Evolutionary conservation across 2,329 filamentous ascomycete species (phyloP).

Genomic region (Xylaria sp.): DNA sequence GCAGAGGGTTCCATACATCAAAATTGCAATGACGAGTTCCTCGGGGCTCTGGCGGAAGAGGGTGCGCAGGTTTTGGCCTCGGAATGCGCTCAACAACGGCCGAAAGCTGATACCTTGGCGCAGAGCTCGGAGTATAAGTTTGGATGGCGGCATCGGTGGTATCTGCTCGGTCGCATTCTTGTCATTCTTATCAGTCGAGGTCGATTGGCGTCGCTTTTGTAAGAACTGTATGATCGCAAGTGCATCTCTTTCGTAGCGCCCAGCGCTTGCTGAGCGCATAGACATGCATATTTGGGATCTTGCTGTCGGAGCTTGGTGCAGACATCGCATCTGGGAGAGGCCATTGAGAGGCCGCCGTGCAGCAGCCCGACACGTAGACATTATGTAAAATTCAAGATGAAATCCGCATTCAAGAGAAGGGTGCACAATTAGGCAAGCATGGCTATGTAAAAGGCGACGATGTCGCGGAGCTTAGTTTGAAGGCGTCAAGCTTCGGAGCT

Average conservation of each 20-base stretch:
- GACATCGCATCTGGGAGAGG: slow-evolving; percentile 36
- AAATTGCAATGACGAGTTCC: slow-evolving; percentile 56
- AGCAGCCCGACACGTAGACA: slow-evolving; percentile 40
- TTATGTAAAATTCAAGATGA: slow-evolving; percentile 12
- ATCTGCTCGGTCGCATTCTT: slow-evolving; percentile 38
- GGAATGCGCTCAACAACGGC: slow-evolving; percentile 52
- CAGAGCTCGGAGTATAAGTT: slow-evolving; percentile 47
- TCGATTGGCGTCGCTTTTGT: slow-evolving; percentile 45
- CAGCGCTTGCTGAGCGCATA: slow-evolving; percentile 18
- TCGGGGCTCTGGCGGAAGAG: slow-evolving; percentile 57
- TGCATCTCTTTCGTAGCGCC: slow-evolving; percentile 26
- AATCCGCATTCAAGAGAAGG: not conserved
- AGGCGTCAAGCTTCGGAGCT: not conserved
- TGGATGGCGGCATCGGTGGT: slow-evolving; percentile 43
- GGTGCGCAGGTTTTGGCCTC: slow-evolving; percentile 51
- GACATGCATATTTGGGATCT: slow-evolving; percentile 23
- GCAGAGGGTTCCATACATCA: slow-evolving; percentile 50
- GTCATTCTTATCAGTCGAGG: slow-evolving; percentile 34
- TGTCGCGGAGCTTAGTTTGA: not conserved
- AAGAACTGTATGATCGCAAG: slow-evolving; percentile 34
- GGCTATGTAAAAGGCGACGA: not conserved
- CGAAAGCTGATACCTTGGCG: slow-evolving; percentile 51
- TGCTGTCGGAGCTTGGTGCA: slow-evolving; percentile 31
- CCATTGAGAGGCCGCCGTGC: slow-evolving; percentile 34
- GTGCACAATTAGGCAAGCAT: not conserved